A percentile compares a stretch with the other conserved stretches of the same genome.
Conservation (phyloP, 1,284 basidiomycete genomes). For the Rhodotorula sp. region DNA sequence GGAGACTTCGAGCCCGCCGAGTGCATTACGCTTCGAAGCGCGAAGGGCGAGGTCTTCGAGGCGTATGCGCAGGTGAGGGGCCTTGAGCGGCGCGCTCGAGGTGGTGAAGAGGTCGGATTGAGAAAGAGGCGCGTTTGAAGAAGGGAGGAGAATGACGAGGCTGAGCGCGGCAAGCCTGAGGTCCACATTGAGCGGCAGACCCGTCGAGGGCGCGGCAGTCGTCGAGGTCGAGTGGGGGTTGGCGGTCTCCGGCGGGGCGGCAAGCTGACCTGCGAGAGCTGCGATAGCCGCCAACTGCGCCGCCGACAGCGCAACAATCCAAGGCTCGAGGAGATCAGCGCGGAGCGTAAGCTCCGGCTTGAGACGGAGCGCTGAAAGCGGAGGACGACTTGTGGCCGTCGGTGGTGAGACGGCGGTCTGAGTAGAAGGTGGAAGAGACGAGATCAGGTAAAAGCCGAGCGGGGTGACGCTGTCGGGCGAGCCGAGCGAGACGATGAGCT, state of each 20-base stretch:
- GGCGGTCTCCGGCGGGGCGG: neutral
- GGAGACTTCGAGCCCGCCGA: constrained; percentile 43
- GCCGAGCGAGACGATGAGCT: constrained; percentile 37
- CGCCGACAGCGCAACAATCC: neutral
- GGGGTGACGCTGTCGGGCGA: neutral
- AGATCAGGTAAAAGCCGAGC: neutral
- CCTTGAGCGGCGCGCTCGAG: constrained; percentile 44
- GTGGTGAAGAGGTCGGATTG: constrained; percentile 1
- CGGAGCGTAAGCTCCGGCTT: neutral
- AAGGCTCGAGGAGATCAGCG: neutral
- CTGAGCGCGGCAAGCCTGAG: neutral
- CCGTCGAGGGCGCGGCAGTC: neutral
- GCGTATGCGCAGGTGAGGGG: constrained; percentile 47
- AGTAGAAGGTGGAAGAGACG: neutral
- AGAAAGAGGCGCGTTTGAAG: too few relatives aligned
- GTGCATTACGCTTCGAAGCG: neutral
- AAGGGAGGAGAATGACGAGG: neutral
- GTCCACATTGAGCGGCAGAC: neutral
- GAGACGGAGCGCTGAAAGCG: neutral
- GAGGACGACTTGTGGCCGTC: neutral
- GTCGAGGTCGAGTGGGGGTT: neutral
- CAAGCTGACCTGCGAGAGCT: neutral
- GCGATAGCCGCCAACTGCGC: neutral
- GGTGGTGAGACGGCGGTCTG: neutral
- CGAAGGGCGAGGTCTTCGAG: constrained; percentile 44